Conservation (phyloP, 306 rosid species). For the Prunus davidiana region DNA sequence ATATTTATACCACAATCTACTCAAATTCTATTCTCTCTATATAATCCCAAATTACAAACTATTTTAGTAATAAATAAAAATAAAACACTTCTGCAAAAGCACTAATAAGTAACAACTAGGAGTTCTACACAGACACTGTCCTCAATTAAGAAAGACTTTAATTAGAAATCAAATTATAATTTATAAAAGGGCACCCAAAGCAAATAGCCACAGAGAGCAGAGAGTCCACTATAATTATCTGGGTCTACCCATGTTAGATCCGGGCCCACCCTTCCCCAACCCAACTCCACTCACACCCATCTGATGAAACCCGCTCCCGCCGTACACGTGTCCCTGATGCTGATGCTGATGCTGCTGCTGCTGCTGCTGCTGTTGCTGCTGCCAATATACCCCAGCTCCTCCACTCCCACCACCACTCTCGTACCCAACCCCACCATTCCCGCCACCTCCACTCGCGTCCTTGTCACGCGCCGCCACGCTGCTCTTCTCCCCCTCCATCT, state of each 20-base stretch:
- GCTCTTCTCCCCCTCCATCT: constrained; percentile 78
- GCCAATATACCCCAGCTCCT: constrained; percentile 13
- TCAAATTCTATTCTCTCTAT: neutral
- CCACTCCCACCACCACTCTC: constrained; percentile 24
- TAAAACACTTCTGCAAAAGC: neutral
- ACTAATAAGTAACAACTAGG: neutral
- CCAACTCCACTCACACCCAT: constrained; percentile 52
- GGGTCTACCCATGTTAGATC: constrained; percentile 47
- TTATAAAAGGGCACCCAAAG: neutral
- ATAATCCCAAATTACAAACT: neutral
- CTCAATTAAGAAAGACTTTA: neutral
- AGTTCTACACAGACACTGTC: neutral
- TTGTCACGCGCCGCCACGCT: constrained; percentile 57
- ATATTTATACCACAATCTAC: neutral
- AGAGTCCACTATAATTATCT: constrained; percentile 7
- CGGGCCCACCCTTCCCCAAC: constrained; percentile 51
- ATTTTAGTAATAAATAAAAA: neutral
- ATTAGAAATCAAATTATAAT: neutral
- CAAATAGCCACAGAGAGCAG: neutral
- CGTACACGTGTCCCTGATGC: constrained; percentile 76
- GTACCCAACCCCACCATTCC: constrained; percentile 18
- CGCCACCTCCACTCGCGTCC: constrained; percentile 28
- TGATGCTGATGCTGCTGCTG: constrained; percentile 11
- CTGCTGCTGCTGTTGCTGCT: constrained; percentile 4
- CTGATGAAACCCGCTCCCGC: constrained; percentile 60